Evolutionary conservation across 257 asterid species (phyloP).

Genomic region (Fraxinus anomala): DNA sequence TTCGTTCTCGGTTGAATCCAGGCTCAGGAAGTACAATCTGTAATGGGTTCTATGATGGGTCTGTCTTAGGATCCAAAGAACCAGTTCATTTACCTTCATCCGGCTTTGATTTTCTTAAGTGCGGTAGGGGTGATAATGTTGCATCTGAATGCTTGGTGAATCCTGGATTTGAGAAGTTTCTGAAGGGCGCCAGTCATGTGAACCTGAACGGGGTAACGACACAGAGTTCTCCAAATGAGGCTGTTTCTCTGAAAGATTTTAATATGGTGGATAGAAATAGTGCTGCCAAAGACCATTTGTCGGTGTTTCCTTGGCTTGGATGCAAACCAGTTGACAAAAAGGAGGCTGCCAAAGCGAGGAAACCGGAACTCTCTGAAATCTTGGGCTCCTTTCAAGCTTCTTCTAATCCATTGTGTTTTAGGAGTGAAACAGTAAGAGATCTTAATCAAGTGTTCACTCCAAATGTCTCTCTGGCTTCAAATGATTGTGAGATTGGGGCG

Average conservation of each 20-base stretch:
- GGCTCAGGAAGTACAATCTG: conserved; percentile 25
- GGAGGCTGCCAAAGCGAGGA: conserved; percentile 29
- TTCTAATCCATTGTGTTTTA: no score
- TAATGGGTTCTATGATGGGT: conserved; percentile 62
- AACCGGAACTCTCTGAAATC: neutral
- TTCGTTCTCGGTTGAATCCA: conserved; percentile 38
- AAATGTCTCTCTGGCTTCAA: conserved; percentile 23
- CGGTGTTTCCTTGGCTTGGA: conserved; percentile 77
- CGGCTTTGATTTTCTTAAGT: conserved; percentile 39
- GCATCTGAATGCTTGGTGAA: conserved; percentile 34
- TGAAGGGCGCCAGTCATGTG: conserved; percentile 36
- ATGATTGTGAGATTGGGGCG: conserved; percentile 31
- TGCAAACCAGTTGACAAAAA: conserved; percentile 37
- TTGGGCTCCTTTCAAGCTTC: no score
- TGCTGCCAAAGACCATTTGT: conserved; percentile 34
- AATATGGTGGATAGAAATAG: conserved; percentile 32
- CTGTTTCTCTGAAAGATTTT: conserved; percentile 39
- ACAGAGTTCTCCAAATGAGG: conserved; percentile 44
- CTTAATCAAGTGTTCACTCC: no score
- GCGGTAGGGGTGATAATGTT: conserved; percentile 35
- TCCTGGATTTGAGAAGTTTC: conserved; percentile 39
- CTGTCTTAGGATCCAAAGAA: conserved; percentile 56
- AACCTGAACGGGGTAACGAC: conserved; percentile 62
- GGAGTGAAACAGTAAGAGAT: no score
- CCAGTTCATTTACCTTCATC: conserved; percentile 37